Evolutionary conservation across 768 basidiomycete genomes (phyloP).

Genomic region (Phlebiopsis gigantea): DNA sequence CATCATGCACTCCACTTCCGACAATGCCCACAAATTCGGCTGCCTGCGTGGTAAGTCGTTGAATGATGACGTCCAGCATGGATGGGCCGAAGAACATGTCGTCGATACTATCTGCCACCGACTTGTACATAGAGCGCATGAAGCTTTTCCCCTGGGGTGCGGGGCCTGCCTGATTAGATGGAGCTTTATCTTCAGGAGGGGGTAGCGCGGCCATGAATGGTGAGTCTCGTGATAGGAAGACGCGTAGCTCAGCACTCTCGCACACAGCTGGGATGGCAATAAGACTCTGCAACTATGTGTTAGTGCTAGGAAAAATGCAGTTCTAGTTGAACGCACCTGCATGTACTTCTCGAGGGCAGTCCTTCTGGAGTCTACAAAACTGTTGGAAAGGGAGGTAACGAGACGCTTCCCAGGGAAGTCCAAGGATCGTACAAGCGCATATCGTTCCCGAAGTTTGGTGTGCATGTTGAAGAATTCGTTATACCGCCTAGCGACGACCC

Average conservation of each 20-base stretch:
- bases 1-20: slow-evolving; percentile 73
- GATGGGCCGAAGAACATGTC: slow-evolving; percentile 96
- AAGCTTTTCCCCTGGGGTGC: slow-evolving; percentile 47
- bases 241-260: slow-evolving; percentile 74
- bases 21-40: slow-evolving; percentile 84
- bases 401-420: slow-evolving; percentile 95
- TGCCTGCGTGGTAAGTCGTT: slow-evolving; percentile 83
- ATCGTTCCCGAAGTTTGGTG: slow-evolving; percentile 75
- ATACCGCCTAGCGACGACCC: slow-evolving; percentile 91
- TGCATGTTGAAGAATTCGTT: slow-evolving; percentile 94
- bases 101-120: slow-evolving; percentile 92
- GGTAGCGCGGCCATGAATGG: slow-evolving; percentile 65
- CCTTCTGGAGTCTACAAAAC: slow-evolving; percentile 79
- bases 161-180: slow-evolving; percentile 28
- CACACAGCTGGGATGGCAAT: slow-evolving; percentile 72
- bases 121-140: slow-evolving; percentile 84
- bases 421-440: slow-evolving; percentile 56
- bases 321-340: slow-evolving; percentile 50
- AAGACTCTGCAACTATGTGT: slow-evolving; percentile 45
- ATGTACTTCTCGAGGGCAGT: slow-evolving; percentile 83
- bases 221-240: slow-evolving; percentile 85
- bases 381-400: slow-evolving; percentile 81
- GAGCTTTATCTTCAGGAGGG: slow-evolving; percentile 2
- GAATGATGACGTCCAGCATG: slow-evolving; percentile 93
- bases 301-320: neutral